phyloP scores from a whole-genome alignment of 352 stramenopile genomes.

The Globisporangium mamillatum region DNA sequence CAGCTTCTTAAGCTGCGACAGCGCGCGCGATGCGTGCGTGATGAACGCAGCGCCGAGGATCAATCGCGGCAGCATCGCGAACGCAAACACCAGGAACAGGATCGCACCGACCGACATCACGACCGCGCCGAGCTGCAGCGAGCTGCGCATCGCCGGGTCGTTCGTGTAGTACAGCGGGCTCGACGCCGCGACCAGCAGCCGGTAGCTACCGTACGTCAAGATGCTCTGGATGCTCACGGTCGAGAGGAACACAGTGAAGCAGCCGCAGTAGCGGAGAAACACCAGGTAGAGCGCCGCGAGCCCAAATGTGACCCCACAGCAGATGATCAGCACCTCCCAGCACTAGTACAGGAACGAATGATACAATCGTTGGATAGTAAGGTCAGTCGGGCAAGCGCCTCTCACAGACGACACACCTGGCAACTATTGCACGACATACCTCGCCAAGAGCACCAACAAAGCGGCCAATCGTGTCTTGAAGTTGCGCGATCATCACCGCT shows the following conservation, averaged over 20 bases:
- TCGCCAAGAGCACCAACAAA: conserved; percentile 78
- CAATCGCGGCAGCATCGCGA: conserved; percentile 61
- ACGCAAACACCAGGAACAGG: conserved; percentile 60
- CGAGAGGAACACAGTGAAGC: conserved; percentile 67
- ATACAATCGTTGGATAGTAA: too few relatives aligned
- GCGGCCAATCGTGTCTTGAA: conserved; percentile 68
- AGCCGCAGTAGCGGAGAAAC: conserved; percentile 68
- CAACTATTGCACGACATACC: neutral
- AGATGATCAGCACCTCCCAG: conserved; percentile 63
- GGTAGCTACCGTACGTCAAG: conserved; percentile 65
- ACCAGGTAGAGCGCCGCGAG: conserved; percentile 63
- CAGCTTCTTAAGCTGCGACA: conserved; percentile 64
- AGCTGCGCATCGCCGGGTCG: conserved; percentile 68
- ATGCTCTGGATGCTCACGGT: conserved; percentile 59
- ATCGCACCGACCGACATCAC: conserved; percentile 58
- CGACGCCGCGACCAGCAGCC: conserved; percentile 42
- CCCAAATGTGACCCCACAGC: conserved; percentile 55
- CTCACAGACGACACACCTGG: neutral
- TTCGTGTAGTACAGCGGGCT: conserved; percentile 49
- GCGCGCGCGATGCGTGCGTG: conserved; percentile 62
- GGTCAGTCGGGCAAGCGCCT: too few relatives aligned
- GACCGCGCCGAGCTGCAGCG: conserved; percentile 56
- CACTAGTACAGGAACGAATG: conserved; percentile 28
- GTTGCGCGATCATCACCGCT: conserved; percentile 55
- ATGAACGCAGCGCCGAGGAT: conserved; percentile 77